Conservation (phyloP, 345 rosid genomes). For the Hibiscus mutabilis region DNA sequence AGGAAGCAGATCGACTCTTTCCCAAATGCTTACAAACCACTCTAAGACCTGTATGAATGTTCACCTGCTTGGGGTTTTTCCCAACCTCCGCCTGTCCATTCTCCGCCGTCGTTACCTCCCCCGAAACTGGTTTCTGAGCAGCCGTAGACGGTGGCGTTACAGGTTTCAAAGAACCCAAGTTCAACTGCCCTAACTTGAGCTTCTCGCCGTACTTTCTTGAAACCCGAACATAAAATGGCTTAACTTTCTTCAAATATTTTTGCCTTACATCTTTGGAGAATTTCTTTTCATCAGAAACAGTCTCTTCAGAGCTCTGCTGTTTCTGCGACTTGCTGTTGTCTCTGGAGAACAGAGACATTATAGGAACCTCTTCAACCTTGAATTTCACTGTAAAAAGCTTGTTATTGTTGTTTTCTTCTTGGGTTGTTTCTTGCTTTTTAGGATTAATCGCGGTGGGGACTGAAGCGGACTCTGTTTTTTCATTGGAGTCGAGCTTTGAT, state of each 20-base stretch:
- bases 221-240: conserved; percentile 76
- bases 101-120: conserved; percentile 1
- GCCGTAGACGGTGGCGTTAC: conserved; percentile 15
- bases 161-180: conserved; percentile 21
- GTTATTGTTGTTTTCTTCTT: conserved; percentile 18
- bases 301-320: conserved; percentile 30
- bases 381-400: conserved; percentile 57
- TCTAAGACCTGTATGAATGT: conserved; percentile 57
- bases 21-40: conserved; percentile 80
- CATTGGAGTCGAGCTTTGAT: conserved; percentile 27
- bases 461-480: conserved; percentile 15
- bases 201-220: conserved; percentile 74
- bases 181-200: conserved; percentile 45
- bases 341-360: conserved; percentile 60
- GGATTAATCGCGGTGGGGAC: not conserved
- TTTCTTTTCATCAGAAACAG: conserved; percentile 36
- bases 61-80: conserved; percentile 36
- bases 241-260: conserved; percentile 84
- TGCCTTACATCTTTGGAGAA: conserved; percentile 65
- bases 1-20: conserved; percentile 81
- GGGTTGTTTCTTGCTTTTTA: conserved; percentile 12
- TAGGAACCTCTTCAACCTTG: conserved; percentile 71
- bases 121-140: conserved; percentile 11
- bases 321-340: conserved; percentile 49
- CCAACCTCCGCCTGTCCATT: conserved; percentile 14